Conservation (phyloP, 441 rosid species). For the Gossypium davidsonii region DNA sequence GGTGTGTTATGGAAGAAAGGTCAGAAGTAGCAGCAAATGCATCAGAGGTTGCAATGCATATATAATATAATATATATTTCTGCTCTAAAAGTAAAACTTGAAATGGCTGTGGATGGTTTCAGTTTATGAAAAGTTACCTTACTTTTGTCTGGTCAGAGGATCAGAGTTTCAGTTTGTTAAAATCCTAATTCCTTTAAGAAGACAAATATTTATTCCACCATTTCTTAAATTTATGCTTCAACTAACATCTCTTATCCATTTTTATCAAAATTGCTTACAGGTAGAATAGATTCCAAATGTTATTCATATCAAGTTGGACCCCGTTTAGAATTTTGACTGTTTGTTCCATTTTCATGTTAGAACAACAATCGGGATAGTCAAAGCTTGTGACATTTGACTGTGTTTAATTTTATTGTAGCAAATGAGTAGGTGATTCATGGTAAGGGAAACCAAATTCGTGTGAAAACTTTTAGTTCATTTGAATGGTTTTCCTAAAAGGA, state of each 20-base stretch:
- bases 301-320: too few species aligned
- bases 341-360: too few species aligned
- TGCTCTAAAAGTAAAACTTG: background rate
- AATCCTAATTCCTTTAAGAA: background rate
- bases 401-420: too few species aligned
- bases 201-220: background rate
- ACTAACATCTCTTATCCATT: background rate
- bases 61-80: background rate
- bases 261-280: background rate
- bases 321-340: too few species aligned
- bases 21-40: conserved; percentile 37
- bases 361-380: too few species aligned
- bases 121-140: conserved; percentile 10
- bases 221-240: background rate
- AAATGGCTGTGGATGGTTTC: background rate
- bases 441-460: too few species aligned
- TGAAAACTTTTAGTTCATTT: too few species aligned
- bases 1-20: conserved; percentile 87
- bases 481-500: too few species aligned
- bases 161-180: background rate
- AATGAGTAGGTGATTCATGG: too few species aligned
- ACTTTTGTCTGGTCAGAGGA: background rate
- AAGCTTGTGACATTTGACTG: too few species aligned
- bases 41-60: conserved; percentile 1
- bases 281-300: too few species aligned